Conservation (phyloP, 2,329 filamentous ascomycete genomes). For the Neofusicoccum parvum region DNA sequence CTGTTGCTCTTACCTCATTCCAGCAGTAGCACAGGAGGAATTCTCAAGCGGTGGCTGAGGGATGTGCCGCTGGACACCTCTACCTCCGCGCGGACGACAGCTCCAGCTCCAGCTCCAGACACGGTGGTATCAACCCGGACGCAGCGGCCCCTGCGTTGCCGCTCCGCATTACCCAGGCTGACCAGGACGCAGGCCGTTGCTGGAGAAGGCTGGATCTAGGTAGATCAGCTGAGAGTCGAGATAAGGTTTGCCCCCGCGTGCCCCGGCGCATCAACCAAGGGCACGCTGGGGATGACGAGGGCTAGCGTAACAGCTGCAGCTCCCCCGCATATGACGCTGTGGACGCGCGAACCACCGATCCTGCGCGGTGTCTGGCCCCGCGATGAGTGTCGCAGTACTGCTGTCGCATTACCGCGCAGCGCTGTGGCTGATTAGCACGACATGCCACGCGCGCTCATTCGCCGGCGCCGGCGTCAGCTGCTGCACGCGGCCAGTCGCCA, state of each 20-base stretch:
- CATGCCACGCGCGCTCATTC: not conserved
- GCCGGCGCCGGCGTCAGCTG: not conserved
- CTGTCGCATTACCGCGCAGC: constrained; percentile 5
- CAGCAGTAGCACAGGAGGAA: too few species aligned
- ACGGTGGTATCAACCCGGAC: too few species aligned
- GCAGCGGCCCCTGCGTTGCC: too few species aligned
- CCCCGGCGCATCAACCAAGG: not conserved
- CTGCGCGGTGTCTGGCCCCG: not conserved
- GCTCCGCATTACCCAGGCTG: not conserved
- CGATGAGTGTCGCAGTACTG: not conserved
- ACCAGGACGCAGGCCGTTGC: not conserved
- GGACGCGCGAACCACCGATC: not conserved
- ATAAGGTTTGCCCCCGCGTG: constrained; percentile 8
- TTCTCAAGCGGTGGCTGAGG: too few species aligned
- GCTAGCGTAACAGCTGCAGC: not conserved
- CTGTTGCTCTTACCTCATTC: not conserved
- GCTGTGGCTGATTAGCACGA: not conserved
- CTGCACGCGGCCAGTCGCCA: not conserved
- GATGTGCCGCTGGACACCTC: too few species aligned
- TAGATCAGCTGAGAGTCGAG: constrained; percentile 17
- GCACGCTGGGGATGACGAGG: not conserved
- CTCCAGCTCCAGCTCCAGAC: too few species aligned
- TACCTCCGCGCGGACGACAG: too few species aligned
- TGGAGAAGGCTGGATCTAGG: constrained; percentile 1
- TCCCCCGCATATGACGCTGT: constrained; percentile 5